Evolutionary conservation across 345 rosid genomes (phyloP).

Genomic region (Hibiscus tridactylites): DNA sequence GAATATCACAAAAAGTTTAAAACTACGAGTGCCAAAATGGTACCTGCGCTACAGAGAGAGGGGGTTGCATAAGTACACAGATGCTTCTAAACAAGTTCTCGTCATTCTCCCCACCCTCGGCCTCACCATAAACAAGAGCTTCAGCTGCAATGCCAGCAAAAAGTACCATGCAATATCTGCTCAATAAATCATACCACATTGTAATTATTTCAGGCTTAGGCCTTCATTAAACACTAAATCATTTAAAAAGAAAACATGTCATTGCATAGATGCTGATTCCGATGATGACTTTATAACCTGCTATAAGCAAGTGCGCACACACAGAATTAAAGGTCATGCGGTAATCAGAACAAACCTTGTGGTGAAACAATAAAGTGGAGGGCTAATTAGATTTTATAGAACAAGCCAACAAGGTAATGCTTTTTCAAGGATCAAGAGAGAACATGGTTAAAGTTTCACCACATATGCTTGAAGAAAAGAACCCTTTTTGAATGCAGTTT

Average conservation of each 20-base stretch:
- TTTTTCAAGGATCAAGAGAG: neutral
- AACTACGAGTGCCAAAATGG: neutral
- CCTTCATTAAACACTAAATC: neutral
- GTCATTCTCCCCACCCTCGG: conserved; percentile 96
- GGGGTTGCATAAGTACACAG: conserved; percentile 71
- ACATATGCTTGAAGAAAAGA: neutral
- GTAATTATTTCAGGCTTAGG: neutral
- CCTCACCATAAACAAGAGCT: conserved; percentile 83
- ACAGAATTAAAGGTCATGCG: neutral
- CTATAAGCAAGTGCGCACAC: neutral
- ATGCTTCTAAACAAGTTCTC: conserved; percentile 89
- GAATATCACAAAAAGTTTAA: conserved; percentile 1
- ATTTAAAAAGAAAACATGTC: too few relatives aligned
- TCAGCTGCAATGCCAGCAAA: conserved; percentile 98
- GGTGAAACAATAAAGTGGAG: neutral
- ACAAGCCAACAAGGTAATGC: neutral
- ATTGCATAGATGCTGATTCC: neutral
- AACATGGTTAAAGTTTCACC: neutral
- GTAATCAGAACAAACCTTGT: neutral
- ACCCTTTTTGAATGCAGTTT: neutral
- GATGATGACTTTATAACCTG: neutral
- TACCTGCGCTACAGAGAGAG: conserved; percentile 75
- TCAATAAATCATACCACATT: conserved; percentile 3
- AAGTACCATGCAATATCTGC: conserved; percentile 91
- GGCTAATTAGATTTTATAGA: neutral